A percentile compares a stretch with the other conserved stretches of the same genome.
These are phyloP conservation scores for Neoboletus brunneissimus DNA, from an alignment of 768 basidiomycete species.

Conservation along the genomic window DNA sequence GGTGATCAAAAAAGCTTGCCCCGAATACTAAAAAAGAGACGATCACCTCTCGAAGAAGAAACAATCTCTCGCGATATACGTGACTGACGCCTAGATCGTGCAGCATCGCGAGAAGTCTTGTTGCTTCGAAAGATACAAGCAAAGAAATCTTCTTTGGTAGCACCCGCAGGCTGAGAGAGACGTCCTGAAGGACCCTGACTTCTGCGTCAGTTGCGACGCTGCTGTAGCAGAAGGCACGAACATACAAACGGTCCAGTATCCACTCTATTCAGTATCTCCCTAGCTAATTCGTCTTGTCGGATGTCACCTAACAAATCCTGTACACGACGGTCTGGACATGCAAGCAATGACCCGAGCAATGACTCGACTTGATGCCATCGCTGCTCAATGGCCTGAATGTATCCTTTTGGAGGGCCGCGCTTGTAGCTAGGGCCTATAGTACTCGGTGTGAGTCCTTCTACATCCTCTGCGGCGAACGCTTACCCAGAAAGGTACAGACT, in stretches of 20 bases:
- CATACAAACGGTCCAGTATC: constrained; percentile 78
- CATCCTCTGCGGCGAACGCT: not conserved
- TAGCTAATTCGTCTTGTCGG: constrained; percentile 69
- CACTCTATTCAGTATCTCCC: constrained; percentile 73
- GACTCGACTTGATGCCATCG: constrained; percentile 92
- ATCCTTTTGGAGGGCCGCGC: constrained; percentile 85
- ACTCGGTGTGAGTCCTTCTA: not conserved
- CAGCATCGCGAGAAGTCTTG: constrained; percentile 50
- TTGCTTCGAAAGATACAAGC: constrained; percentile 67
- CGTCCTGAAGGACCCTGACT: constrained; percentile 70
- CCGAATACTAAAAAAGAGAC: not conserved
- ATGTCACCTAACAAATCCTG: constrained; percentile 61
- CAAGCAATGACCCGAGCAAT: constrained; percentile 76
- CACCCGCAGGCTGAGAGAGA: constrained; percentile 53
- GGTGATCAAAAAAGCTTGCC: constrained; percentile 4
- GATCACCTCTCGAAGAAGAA: constrained; percentile 59
- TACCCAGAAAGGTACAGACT: constrained; percentile 71
- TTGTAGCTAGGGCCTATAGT: constrained; percentile 69
- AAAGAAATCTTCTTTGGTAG: constrained; percentile 77
- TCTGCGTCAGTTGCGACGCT: constrained; percentile 4
- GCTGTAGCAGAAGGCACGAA: not conserved
- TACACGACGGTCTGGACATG: constrained; percentile 65
- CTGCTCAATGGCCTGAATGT: constrained; percentile 91
- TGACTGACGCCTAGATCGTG: constrained; percentile 68
- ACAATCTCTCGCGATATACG: constrained; percentile 77